phyloP scores from a whole-genome alignment of 805 yeast genomes.

The Cyberlindnera japonica region DNA sequence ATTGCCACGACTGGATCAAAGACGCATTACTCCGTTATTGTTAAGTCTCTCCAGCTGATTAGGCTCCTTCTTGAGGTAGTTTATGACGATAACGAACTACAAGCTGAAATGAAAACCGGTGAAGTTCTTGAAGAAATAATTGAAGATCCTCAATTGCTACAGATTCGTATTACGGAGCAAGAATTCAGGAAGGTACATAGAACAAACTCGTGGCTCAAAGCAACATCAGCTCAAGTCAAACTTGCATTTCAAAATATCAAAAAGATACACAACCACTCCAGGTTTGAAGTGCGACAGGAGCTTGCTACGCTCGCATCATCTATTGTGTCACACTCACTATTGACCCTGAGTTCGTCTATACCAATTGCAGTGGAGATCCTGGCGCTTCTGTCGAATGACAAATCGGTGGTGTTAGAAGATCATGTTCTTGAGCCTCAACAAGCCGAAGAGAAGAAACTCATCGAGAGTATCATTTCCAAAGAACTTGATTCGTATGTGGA shows the following conservation, averaged over 20 bases:
- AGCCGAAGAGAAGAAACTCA: slow-evolving; percentile 10
- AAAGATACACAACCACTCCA: slow-evolving; percentile 27
- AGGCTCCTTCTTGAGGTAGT: slow-evolving; percentile 31
- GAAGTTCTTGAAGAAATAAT: slow-evolving; percentile 18
- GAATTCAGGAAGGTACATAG: slow-evolving; percentile 34
- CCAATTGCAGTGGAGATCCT: slow-evolving; percentile 36
- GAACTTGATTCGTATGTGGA: slow-evolving; percentile 20
- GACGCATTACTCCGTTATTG: slow-evolving; percentile 37
- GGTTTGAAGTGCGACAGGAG: slow-evolving; percentile 32
- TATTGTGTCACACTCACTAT: slow-evolving; percentile 32
- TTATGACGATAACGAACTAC: slow-evolving; percentile 41
- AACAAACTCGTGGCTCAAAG: slow-evolving; percentile 51
- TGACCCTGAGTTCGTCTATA: slow-evolving; percentile 34
- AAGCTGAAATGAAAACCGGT: slow-evolving; percentile 23
- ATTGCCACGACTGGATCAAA: slow-evolving; percentile 30
- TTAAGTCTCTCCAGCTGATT: slow-evolving; percentile 31
- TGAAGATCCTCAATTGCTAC: slow-evolving; percentile 16
- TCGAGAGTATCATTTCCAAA: slow-evolving; percentile 14
- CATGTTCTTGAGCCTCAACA: slow-evolving; percentile 10
- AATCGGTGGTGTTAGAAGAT: slow-evolving; percentile 10
- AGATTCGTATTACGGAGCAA: slow-evolving; percentile 18
- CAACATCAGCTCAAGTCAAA: slow-evolving; percentile 47
- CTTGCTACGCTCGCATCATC: slow-evolving; percentile 30
- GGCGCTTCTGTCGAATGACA: slow-evolving; percentile 23
- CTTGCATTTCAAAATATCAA: slow-evolving; percentile 35